Base-by-base conservation (phyloP, 2,329 filamentous ascomycete species). In the Sclerotinia glacialis region DNA sequence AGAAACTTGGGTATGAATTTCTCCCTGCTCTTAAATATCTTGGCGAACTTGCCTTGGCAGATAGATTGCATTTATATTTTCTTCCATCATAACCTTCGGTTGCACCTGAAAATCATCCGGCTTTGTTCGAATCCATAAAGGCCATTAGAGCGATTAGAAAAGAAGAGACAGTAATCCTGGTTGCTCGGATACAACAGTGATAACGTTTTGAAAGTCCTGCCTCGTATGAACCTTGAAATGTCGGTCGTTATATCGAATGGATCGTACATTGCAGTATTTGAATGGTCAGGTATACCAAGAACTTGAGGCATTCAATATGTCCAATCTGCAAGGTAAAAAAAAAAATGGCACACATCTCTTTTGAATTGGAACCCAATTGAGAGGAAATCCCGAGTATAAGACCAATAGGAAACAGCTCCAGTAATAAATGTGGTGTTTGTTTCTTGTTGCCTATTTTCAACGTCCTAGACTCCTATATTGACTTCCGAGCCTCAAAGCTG, bases 401-500 rank as follows among this genome's bases (percentile, higher is more conserved):
- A 28, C 37, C 37, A 44, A 44, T 58, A 12, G n/a, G 21, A 26
- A 42, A 44, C 23, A 28, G n/a, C 23, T 58, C 5, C 23, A 26
- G 5, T 2, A 28, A 26, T 26, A 50, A 1, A 26, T 58, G 23
- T 21, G 16, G 28, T 34, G 37, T 54, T 21, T 58, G 9, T 44
- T 58, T 37, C 16, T 58, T 31, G 54, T 58, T 58, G 37, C 54
- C 23, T 44, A 28, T 28, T 56, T 40, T 58, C 54, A 23, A 28
- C 14, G 16, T 44, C 37, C 28, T 28, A 28, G 44, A 58, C 31
- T 58, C 37, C 28, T 28, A 28, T 58, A 58, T 44, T 58, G 54
- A 58, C 16, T n/a, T 58, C 28, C 37, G 54, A 58, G 37, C 54
- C 54, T 58, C 40, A 44, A 18, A 44, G n/a, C 26, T 58, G 37